Percentiles rank a stretch among this genome's conserved stretches.
Evolutionary conservation across 2,329 filamentous ascomycete genomes (phyloP).

Genomic region (Cercospora brassicicola): DNA sequence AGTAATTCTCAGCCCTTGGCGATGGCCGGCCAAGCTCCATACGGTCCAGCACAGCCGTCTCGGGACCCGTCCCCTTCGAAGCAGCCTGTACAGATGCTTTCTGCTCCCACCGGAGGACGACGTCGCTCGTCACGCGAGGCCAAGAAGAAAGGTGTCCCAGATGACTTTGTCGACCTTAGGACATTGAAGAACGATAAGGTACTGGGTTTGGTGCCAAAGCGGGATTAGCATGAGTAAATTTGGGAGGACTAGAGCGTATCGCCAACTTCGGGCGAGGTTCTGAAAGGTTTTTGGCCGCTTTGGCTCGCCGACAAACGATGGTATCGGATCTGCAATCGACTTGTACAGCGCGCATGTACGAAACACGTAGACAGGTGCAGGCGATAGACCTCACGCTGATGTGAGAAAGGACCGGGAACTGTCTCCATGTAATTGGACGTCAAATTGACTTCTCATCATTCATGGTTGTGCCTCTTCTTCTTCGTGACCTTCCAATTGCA

Average conservation of each 20-base stretch:
- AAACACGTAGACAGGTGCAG: not conserved
- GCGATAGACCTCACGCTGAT: not conserved
- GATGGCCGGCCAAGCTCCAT: not conserved
- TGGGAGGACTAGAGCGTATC: not conserved
- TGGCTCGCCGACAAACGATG: not conserved
- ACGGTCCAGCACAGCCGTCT: not conserved
- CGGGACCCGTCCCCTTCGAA: not conserved
- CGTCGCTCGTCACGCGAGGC: not conserved
- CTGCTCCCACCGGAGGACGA: not conserved
- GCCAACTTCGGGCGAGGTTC: not conserved
- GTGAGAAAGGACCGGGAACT: not conserved
- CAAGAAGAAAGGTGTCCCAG: slow-evolving; percentile 7
- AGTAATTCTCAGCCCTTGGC: not conserved
- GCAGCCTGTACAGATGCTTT: not conserved
- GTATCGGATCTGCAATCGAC: not conserved
- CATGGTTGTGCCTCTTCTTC: not conserved
- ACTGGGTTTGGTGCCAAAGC: slow-evolving; percentile 6
- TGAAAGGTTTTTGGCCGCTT: not conserved
- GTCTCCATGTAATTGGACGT: not conserved
- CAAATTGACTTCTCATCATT: not conserved
- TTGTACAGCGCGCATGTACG: not conserved
- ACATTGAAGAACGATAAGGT: slow-evolving; percentile 1
- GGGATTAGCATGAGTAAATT: not conserved
- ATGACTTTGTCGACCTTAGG: not conserved
- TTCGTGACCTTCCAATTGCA: slow-evolving; percentile 13